Percentiles rank a stretch among this genome's conserved stretches.
These are phyloP conservation scores for Talaromyces liani DNA, from an alignment of 495 filamentous ascomycete genomes.

Conservation along the genomic window DNA sequence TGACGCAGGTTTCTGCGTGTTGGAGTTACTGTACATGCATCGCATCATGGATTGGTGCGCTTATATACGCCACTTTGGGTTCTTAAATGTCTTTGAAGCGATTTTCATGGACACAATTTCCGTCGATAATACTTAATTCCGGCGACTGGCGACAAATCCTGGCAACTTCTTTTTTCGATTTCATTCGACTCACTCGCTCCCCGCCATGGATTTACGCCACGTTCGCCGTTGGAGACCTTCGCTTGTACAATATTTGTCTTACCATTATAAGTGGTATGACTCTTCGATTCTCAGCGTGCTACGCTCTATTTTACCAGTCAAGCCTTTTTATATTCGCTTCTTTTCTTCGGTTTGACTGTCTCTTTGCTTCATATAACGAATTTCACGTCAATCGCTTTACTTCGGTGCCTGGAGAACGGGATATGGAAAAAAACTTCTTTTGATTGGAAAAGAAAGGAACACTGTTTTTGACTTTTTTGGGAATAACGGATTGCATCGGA, in stretches of 20 bases:
- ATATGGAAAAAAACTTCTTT: conserved; percentile 22
- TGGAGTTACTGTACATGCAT: conserved; percentile 10
- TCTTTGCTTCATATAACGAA: conserved; percentile 10
- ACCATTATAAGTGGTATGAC: not conserved
- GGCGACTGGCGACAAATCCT: conserved; percentile 15
- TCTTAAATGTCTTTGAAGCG: conserved; percentile 1
- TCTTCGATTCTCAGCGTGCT: conserved; percentile 12
- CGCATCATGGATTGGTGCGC: conserved; percentile 8
- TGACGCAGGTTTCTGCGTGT: not conserved
- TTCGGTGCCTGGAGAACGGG: conserved; percentile 31
- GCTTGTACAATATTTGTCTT: conserved; percentile 29
- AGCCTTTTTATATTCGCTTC: conserved; percentile 22
- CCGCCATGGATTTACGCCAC: not conserved
- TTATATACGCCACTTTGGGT: conserved; percentile 2
- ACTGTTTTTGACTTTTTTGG: not conserved
- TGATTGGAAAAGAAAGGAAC: conserved; percentile 13
- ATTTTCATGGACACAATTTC: conserved; percentile 14
- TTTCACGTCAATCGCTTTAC: conserved; percentile 43
- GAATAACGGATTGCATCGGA: conserved; percentile 1
- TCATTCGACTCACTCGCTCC: conserved; percentile 13
- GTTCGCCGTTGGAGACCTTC: conserved; percentile 31
- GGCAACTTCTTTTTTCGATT: conserved; percentile 13
- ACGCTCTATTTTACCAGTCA: conserved; percentile 27
- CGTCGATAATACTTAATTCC: conserved; percentile 42
- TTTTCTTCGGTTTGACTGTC: conserved; percentile 24